Evolutionary conservation across 2,329 filamentous ascomycete genomes (phyloP).

Genomic region (Aaosphaeria pasadenensis): DNA sequence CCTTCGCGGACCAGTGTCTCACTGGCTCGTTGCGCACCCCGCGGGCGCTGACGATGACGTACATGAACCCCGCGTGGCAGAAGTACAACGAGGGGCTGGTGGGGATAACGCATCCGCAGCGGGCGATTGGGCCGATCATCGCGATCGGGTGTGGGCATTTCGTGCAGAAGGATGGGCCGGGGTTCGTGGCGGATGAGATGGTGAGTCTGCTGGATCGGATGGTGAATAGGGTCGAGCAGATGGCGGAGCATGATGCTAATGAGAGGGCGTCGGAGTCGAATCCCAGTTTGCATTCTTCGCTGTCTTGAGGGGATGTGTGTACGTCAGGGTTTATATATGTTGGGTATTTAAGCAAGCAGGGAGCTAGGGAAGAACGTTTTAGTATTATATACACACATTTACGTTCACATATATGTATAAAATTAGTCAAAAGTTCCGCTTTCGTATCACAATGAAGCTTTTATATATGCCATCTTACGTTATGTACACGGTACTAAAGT

Average conservation of each 20-base stretch:
- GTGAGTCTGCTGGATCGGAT: constrained; percentile 31
- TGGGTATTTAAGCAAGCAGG: neutral
- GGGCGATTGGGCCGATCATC: constrained; percentile 45
- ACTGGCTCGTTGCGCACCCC: constrained; percentile 28
- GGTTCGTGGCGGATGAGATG: constrained; percentile 32
- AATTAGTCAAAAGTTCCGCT: too few relatives aligned
- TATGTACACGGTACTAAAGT: too few relatives aligned
- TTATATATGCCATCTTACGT: too few relatives aligned
- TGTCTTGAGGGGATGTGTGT: neutral
- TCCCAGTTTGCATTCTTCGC: neutral
- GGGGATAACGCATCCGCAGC: constrained; percentile 41
- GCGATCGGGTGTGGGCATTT: constrained; percentile 54
- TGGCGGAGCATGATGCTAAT: constrained; percentile 15
- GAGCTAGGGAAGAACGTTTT: neutral
- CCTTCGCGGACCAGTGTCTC: constrained; percentile 49
- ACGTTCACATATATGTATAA: too few relatives aligned
- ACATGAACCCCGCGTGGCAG: constrained; percentile 54
- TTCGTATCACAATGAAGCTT: too few relatives aligned
- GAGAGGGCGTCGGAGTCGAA: neutral
- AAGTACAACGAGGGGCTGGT: constrained; percentile 53
- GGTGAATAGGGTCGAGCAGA: constrained; percentile 33
- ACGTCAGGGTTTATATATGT: neutral
- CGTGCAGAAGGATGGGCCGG: constrained; percentile 54
- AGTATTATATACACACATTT: too few relatives aligned
- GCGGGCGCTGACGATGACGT: constrained; percentile 45